Evolutionary conservation across 169 alveolate species (phyloP), one percentile per base, ranked within the genome.

Genomic region (Babesia bovis): DNA sequence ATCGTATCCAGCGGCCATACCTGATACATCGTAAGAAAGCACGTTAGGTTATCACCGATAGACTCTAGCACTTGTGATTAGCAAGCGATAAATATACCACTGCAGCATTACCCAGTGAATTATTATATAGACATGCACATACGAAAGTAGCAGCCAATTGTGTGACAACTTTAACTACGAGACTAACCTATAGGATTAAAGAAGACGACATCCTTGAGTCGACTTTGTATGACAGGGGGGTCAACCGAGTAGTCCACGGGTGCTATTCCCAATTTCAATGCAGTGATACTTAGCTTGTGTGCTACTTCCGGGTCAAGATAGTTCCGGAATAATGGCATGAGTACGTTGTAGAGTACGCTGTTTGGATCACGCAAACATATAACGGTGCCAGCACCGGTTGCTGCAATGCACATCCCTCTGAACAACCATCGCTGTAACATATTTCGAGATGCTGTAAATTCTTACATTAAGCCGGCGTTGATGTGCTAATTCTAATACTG

Each of bases 1-100:
- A 69, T 92, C 96, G 66, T 85, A 92, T 0, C 96, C 96, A 0
- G 96, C 96, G 15, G 96, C 94, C 58, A 92, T 86, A 17, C 96
- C 96, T 56, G 67, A 30, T 21, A 56, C 26, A 25, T 17, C 1
- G 25, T 4, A 30, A 23, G 59, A 50, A 10, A 50, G 30, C 9
- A 50, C n/a, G n/a, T n/a, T n/a, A 13, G 17, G 50, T 41, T 13
- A 13, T 13, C 13, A 13, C 13, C 50, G 50, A 41, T 41, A 41
- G 13, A 41, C 13, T 13, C 17, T 13, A 13, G 50, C 50, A 41
- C 50, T n/a, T n/a, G n/a, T n/a, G n/a, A n/a, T n/a, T n/a, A n/a
- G n/a, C n/a, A n/a, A n/a, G n/a, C n/a, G n/a, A n/a, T n/a, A n/a
- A n/a, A n/a, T n/a, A n/a, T n/a, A n/a, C n/a, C n/a, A n/a, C n/a